phyloP scores from a whole-genome alignment of 2,329 filamentous ascomycete genomes.

The Colletotrichum cuscutae region DNA sequence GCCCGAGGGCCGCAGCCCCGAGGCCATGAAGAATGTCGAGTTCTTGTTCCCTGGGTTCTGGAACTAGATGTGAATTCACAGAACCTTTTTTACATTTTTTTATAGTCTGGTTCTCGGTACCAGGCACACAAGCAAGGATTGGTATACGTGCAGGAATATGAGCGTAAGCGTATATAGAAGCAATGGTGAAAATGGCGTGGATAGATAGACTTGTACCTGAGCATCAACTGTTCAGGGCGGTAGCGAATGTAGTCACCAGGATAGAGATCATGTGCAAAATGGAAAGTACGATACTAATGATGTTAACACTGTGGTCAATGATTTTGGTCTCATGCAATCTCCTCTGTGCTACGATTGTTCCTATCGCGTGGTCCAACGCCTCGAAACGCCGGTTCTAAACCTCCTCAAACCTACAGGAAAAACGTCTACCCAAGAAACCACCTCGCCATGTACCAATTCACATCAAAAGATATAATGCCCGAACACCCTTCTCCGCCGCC shows the following conservation, averaged over 20 bases:
- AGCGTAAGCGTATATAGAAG: conserved; percentile 2
- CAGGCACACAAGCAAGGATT: background rate
- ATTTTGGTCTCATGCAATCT: background rate
- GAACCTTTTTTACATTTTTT: too few species aligned
- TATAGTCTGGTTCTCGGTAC: background rate
- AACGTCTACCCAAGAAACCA: conserved; percentile 9
- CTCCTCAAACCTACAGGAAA: background rate
- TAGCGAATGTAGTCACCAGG: background rate
- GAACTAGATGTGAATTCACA: conserved; percentile 39
- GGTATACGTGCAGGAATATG: conserved; percentile 15
- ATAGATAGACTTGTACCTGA: background rate
- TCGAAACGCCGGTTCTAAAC: conserved; percentile 1
- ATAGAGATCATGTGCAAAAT: background rate
- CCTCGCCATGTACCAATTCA: conserved; percentile 48
- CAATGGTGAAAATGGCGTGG: background rate
- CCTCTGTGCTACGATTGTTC: background rate
- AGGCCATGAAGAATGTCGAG: conserved; percentile 81
- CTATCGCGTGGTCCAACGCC: background rate
- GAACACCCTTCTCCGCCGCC: conserved; percentile 74
- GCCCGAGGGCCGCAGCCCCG: conserved; percentile 75
- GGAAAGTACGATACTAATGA: background rate
- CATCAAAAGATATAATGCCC: conserved; percentile 72
- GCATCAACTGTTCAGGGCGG: conserved; percentile 14
- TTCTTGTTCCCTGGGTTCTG: conserved; percentile 91
- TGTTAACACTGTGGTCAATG: background rate